These are phyloP conservation scores for Pleurotus citrinopileatus DNA, from an alignment of 768 basidiomycete species.

Conservation along the genomic window DNA sequence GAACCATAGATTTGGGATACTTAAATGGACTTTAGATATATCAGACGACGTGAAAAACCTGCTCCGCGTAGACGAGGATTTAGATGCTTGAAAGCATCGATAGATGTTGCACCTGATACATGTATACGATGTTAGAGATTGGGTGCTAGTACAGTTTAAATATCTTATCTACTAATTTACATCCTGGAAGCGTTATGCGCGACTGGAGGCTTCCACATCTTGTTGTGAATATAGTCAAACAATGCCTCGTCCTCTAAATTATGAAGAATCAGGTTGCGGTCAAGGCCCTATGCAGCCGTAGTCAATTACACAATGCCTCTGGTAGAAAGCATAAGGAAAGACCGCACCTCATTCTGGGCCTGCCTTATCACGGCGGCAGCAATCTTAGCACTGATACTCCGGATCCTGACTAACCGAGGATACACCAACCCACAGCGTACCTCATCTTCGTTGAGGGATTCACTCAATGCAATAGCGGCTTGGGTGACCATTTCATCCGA, in stretches of 20 bases:
- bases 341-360: conserved; percentile 60
- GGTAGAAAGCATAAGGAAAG: no score
- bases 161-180: conserved; percentile 12
- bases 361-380: conserved; percentile 60
- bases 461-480: conserved; percentile 57
- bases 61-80: conserved; percentile 8
- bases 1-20: conserved; percentile 85
- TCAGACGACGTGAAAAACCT: not conserved
- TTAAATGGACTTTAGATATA: conserved; percentile 50
- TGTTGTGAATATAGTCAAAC: conserved; percentile 46
- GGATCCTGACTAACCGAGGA: conserved; percentile 63
- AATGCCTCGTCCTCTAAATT: conserved; percentile 45
- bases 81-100: conserved; percentile 12
- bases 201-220: conserved; percentile 52
- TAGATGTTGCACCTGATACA: no score
- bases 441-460: conserved; percentile 57
- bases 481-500: conserved; percentile 72
- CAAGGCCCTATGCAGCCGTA: conserved; percentile 45
- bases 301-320: no score
- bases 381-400: conserved; percentile 62
- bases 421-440: conserved; percentile 55
- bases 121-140: no score
- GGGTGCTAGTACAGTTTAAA: no score
- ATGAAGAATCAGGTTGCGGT: conserved; percentile 44
- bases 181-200: conserved; percentile 14